Evolutionary conservation across 139 green algal genomes (phyloP).

Genomic region (Gonium pectorale): DNA sequence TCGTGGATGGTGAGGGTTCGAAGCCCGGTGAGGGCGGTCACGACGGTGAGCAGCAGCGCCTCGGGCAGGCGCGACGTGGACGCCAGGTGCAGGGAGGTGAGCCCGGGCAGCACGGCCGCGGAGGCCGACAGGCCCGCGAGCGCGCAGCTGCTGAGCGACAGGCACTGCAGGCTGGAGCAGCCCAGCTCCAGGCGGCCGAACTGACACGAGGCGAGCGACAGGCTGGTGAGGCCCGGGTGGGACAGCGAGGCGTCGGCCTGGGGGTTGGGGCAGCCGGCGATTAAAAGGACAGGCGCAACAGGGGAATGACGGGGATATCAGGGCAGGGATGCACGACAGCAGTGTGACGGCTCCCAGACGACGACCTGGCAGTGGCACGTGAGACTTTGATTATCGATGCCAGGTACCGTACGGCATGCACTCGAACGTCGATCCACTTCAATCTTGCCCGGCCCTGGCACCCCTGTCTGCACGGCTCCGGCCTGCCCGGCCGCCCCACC

Average conservation of each 20-base stretch:
- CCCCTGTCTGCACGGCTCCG: too few species aligned
- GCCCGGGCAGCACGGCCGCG: not conserved
- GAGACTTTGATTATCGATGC: too few species aligned
- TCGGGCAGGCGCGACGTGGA: not conserved
- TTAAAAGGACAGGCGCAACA: too few species aligned
- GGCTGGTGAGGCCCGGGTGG: not conserved
- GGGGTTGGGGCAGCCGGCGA: not conserved
- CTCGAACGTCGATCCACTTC: too few species aligned
- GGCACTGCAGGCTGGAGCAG: not conserved
- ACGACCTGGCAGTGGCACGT: too few species aligned
- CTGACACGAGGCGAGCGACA: not conserved
- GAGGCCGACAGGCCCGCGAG: not conserved
- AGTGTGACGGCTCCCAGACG: too few species aligned
- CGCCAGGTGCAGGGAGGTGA: not conserved
- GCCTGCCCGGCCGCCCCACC: too few species aligned
- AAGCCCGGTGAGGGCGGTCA: slow-evolving; percentile 14
- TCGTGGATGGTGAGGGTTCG: not conserved
- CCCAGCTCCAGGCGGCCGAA: not conserved
- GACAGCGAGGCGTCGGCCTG: not conserved
- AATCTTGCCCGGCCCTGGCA: too few species aligned
- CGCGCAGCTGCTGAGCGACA: not conserved
- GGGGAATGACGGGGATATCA: too few species aligned
- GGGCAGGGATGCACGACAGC: too few species aligned
- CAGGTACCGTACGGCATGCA: too few species aligned
- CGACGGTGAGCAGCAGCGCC: not conserved